Conservation (phyloP, 306 rosid genomes). For the Ammopiptanthus mongolicus region DNA sequence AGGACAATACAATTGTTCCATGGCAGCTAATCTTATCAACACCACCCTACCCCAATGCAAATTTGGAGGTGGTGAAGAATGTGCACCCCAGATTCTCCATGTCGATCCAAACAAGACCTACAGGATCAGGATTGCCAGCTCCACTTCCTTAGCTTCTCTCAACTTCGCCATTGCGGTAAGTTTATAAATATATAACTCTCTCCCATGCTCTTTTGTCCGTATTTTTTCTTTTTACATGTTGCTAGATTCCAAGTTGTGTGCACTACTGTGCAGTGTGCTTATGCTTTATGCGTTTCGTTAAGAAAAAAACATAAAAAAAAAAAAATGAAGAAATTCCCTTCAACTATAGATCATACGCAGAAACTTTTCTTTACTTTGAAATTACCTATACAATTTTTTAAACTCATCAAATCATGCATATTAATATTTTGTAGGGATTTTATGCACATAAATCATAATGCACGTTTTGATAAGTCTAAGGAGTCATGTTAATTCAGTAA, state of each 20-base stretch:
- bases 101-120: slow-evolving; percentile 62
- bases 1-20: slow-evolving; percentile 61
- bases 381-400: too few relatives aligned
- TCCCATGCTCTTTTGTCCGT: not conserved
- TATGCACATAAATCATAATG: too few relatives aligned
- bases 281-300: not conserved
- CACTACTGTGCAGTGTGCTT: too few relatives aligned
- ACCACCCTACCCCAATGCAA: slow-evolving; percentile 25
- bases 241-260: not conserved
- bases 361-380: too few relatives aligned
- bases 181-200: not conserved
- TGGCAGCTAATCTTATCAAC: slow-evolving; percentile 38
- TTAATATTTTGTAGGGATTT: too few relatives aligned
- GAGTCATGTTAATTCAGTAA: too few relatives aligned
- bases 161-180: slow-evolving; percentile 63
- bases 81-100: slow-evolving; percentile 51
- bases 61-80: slow-evolving; percentile 42
- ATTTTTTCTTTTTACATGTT: not conserved
- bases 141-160: slow-evolving; percentile 66
- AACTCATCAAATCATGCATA: not conserved
- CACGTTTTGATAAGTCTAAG: too few relatives aligned
- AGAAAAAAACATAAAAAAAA: too few relatives aligned
- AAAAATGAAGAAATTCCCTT: too few relatives aligned
- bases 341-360: too few relatives aligned
- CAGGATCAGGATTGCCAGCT: slow-evolving; percentile 60